These are phyloP conservation scores for Coffea canephora DNA, from an alignment of 257 asterid species.

Conservation along the genomic window DNA sequence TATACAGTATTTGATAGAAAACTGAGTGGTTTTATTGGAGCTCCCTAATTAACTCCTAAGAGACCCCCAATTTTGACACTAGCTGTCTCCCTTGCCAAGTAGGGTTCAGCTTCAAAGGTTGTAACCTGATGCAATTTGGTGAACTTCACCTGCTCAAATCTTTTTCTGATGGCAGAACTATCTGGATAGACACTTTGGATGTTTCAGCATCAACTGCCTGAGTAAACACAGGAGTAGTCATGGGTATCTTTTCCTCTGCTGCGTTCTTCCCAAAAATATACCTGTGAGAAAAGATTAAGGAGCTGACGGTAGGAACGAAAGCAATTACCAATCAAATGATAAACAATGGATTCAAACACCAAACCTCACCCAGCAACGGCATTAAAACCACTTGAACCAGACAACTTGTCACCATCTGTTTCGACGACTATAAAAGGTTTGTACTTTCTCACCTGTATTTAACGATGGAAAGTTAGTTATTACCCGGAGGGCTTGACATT, in stretches of 20 bases:
- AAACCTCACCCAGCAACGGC: slow-evolving; percentile 75
- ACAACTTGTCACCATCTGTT: slow-evolving; percentile 61
- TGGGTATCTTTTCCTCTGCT: slow-evolving; percentile 70
- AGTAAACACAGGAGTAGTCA: slow-evolving; percentile 93
- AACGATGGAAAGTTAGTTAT: slow-evolving; percentile 3
- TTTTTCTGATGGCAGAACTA: slow-evolving; percentile 75
- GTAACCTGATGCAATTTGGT: slow-evolving; percentile 1
- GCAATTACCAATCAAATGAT: slow-evolving; percentile 3
- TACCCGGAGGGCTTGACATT: not conserved
- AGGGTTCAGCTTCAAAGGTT: not conserved
- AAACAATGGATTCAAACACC: not conserved
- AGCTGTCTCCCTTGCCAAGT: not conserved
- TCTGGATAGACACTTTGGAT: slow-evolving; percentile 70
- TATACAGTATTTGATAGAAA: not conserved
- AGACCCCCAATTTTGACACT: not conserved
- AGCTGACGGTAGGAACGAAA: not conserved
- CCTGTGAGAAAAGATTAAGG: slow-evolving; percentile 31
- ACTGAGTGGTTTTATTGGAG: not conserved
- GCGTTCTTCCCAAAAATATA: slow-evolving; percentile 88
- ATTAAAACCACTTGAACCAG: slow-evolving; percentile 79
- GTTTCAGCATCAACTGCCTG: slow-evolving; percentile 51
- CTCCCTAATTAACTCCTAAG: not conserved
- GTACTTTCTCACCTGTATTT: slow-evolving; percentile 65
- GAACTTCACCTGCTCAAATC: slow-evolving; percentile 61
- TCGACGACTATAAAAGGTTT: slow-evolving; percentile 70